Percentiles rank a stretch among this genome's conserved stretches.
phyloP scores from a whole-genome alignment of 768 basidiomycete genomes.

The Naganishia friedmannii region DNA sequence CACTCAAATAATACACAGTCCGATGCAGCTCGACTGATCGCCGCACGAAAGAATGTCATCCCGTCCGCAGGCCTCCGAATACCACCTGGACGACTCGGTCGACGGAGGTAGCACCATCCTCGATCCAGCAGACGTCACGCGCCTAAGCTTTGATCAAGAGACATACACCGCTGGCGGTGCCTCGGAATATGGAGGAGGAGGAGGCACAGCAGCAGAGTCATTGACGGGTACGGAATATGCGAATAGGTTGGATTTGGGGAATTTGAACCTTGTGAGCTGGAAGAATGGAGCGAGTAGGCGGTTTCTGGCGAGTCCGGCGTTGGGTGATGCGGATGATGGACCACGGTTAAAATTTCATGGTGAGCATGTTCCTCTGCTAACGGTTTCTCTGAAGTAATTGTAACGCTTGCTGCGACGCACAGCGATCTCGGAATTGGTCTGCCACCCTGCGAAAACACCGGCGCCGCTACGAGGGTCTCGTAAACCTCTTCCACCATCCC shows the following conservation, averaged over 20 bases:
- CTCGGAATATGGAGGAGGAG: conserved; percentile 1
- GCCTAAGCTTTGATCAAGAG: conserved; percentile 1
- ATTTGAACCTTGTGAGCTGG: conserved; percentile 48
- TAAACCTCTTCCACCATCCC: conserved; percentile 63
- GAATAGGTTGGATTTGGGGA: conserved; percentile 33
- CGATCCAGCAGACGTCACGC: neutral
- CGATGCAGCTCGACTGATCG: too few relatives aligned
- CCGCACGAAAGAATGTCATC: neutral
- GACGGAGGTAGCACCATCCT: conserved; percentile 14
- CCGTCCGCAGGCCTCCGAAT: neutral
- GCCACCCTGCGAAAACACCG: conserved; percentile 54
- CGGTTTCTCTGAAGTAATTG: too few relatives aligned
- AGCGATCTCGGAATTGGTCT: conserved; percentile 27
- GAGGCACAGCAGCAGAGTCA: neutral
- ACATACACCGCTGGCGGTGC: neutral
- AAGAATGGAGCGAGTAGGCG: conserved; percentile 36
- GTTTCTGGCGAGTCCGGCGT: conserved; percentile 2
- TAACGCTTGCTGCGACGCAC: neutral
- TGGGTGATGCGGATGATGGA: neutral
- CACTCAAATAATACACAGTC: too few relatives aligned
- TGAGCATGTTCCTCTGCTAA: neutral
- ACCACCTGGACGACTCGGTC: conserved; percentile 9
- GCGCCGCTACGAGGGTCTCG: conserved; percentile 80
- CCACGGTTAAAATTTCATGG: conserved; percentile 9
- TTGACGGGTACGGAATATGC: neutral